Evolutionary conservation across 1,284 basidiomycete genomes (phyloP), one percentile per base, ranked within the genome.

Genomic region (Wolfiporia cocos): DNA sequence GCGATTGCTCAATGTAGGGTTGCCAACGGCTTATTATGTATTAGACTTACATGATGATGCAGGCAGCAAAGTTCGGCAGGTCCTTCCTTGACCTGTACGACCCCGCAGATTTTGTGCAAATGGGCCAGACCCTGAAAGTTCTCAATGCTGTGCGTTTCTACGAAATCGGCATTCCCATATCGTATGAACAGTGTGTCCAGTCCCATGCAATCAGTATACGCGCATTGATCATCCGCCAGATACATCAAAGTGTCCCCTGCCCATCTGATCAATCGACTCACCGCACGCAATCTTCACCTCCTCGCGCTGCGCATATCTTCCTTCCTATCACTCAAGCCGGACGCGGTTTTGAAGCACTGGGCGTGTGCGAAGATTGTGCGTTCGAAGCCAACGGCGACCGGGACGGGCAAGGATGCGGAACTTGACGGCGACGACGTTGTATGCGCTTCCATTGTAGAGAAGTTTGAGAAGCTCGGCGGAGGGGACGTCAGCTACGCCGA

Each of bases 31-130:
- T 32, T n/a, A 14, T 23, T 41, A 11, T 17, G 12, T 20, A 10
- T n/a, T n/a, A 45, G 7, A 37, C 36, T 47, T 34, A 51, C 37
- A 30, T 18, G 3, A 35, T 29, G 29, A 28, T 45, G 11, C 39
- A 93, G 90, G 92, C 94, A 11, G 95, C 95, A 0, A 91, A 92
- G 56, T 97, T 96, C 54, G 96, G 96, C 1, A 81, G 93, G 47
- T 86, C 89, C 1, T 99, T 94, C 61, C 66, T 99, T 48, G 95
- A 98, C 59, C 71, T 92, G 22, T 89, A 93, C 63, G 90, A 98
- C 61, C 86, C 94, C 0, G 84, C 81, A 1, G 86, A 92, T 56
- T 94, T 96, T 55, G 79, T 99, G 29, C 74, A 80, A 30, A 94
- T 95, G 85, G 91, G 92, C 0, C 86, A 93, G 59, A 84, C 82